Percentiles rank a stretch among this genome's conserved stretches.
Conservation (phyloP, 2,329 filamentous ascomycete species). For the Dothiorella sarmentorum region DNA sequence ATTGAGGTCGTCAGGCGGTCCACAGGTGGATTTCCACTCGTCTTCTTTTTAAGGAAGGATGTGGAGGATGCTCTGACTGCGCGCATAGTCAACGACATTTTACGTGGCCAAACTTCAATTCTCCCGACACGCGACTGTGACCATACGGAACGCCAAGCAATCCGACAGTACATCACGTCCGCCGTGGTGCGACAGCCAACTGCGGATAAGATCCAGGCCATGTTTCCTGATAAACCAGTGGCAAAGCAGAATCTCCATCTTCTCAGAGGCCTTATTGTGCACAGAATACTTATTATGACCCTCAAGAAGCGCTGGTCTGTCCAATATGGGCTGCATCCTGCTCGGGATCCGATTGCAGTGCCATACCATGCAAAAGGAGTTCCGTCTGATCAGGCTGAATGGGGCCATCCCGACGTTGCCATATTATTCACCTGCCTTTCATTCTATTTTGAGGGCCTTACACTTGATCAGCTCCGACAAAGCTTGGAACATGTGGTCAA, state of each 20-base stretch:
- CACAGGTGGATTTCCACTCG: conserved; percentile 48
- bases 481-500: conserved; percentile 52
- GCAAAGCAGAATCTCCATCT: conserved; percentile 52
- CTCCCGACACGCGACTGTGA: conserved; percentile 30
- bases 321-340: conserved; percentile 49
- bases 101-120: conserved; percentile 27
- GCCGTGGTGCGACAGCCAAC: conserved; percentile 23
- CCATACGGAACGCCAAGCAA: conserved; percentile 25
- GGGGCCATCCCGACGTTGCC: conserved; percentile 61
- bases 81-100: conserved; percentile 32
- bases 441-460: conserved; percentile 62
- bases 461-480: conserved; percentile 47
- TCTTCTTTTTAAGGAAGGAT: conserved; percentile 52
- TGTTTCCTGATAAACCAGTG: conserved; percentile 36
- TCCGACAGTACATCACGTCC: conserved; percentile 34
- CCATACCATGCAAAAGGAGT: conserved; percentile 49
- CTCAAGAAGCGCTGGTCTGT: conserved; percentile 66
- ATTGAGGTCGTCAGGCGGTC: conserved; percentile 49
- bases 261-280: conserved; percentile 60
- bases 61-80: conserved; percentile 31
- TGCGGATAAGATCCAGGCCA: conserved; percentile 22
- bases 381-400: conserved; percentile 59
- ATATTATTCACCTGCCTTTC: conserved; percentile 46
- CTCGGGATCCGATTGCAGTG: conserved; percentile 60
- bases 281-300: conserved; percentile 57